phyloP scores from a whole-genome alignment of 352 stramenopile genomes.

The Thraustochytrium striatum region DNA sequence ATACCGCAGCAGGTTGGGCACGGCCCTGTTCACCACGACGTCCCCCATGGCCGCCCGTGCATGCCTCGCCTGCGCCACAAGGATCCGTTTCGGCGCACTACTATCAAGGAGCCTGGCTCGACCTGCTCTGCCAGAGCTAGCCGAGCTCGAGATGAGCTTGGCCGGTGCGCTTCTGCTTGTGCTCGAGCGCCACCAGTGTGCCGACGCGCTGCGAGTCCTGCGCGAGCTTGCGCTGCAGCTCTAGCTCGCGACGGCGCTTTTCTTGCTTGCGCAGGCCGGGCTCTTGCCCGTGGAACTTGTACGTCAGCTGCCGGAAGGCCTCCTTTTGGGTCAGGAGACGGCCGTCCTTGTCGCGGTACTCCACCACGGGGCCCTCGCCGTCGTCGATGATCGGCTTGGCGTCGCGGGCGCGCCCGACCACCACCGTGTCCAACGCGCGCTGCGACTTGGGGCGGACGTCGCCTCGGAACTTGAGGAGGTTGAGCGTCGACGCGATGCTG shows the following conservation, averaged over 20 bases:
- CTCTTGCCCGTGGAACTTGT: conserved; percentile 96
- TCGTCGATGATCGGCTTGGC: conserved; percentile 23
- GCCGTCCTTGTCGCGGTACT: conserved; percentile 95
- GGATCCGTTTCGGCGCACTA: too few relatives aligned
- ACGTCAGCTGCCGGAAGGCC: conserved; percentile 93
- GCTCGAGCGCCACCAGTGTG: conserved; percentile 73
- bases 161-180: conserved; percentile 71
- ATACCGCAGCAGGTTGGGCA: conserved; percentile 19
- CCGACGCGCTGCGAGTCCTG: conserved; percentile 70
- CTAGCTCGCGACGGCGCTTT: conserved; percentile 79
- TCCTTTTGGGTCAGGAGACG: conserved; percentile 93
- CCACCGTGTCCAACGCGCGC: neutral
- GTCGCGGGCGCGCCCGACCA: conserved; percentile 10
- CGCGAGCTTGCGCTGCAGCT: conserved; percentile 69
- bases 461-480: neutral
- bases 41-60: too few relatives aligned
- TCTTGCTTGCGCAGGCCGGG: conserved; percentile 96
- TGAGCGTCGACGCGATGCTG: neutral
- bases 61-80: too few relatives aligned
- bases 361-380: conserved; percentile 75
- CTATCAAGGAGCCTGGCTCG: too few relatives aligned
- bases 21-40: conserved; percentile 4
- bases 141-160: conserved; percentile 72
- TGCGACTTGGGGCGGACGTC: neutral
- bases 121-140: neutral